phyloP scores from a whole-genome alignment of 306 rosid species.

The Citrullus colocynthis region DNA sequence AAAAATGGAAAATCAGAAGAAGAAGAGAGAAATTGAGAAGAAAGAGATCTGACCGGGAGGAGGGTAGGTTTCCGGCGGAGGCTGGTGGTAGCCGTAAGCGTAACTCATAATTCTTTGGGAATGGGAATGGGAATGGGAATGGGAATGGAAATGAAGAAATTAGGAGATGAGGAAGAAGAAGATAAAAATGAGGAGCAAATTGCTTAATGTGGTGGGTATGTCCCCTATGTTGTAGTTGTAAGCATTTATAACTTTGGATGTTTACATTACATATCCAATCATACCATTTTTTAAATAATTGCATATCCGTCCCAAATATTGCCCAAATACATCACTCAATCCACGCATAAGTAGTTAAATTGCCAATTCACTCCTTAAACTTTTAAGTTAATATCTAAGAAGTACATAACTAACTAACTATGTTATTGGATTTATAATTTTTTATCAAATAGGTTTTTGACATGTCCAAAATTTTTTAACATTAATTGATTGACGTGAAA shows the following conservation, averaged over 20 bases:
- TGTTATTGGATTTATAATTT: too few species aligned
- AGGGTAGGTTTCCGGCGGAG: neutral
- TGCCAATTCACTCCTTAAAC: too few species aligned
- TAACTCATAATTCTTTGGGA: neutral
- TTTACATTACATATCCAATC: neutral
- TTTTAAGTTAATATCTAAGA: too few species aligned
- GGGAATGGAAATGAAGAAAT: neutral
- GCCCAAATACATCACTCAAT: neutral
- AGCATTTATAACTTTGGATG: neutral
- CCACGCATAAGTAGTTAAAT: too few species aligned
- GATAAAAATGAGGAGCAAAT: neutral
- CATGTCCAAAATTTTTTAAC: too few species aligned
- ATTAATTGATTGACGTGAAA: too few species aligned
- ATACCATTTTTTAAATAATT: neutral
- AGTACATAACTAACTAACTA: too few species aligned
- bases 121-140: neutral
- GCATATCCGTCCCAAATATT: neutral
- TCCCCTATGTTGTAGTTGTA: neutral
- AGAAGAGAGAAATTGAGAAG: neutral
- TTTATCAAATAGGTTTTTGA: too few species aligned
- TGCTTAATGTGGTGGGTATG: neutral
- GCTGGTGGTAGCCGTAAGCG: neutral
- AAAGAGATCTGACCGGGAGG: slow-evolving; percentile 2
- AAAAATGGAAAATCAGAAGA: neutral
- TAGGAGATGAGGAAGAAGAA: neutral